Evolutionary conservation across 1,139 yeast genomes (phyloP).

Genomic region (Taiozyma sp.): DNA sequence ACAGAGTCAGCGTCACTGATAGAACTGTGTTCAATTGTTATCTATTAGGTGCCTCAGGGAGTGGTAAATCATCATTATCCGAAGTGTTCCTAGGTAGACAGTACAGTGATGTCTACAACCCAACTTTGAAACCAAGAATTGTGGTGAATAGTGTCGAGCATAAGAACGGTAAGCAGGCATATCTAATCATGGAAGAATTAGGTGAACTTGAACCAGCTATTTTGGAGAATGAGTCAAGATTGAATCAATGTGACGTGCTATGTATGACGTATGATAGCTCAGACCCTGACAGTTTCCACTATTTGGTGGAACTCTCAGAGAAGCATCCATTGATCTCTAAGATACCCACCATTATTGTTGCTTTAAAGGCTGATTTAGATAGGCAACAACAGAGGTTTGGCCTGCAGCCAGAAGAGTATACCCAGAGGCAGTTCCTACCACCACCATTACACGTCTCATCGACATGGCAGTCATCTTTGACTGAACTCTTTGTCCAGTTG

Average conservation of each 20-base stretch:
- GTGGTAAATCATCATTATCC: slow-evolving; percentile 81
- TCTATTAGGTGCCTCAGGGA: slow-evolving; percentile 76
- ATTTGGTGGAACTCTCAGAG: slow-evolving; percentile 63
- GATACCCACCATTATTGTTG: slow-evolving; percentile 84
- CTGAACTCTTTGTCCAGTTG: slow-evolving; percentile 79
- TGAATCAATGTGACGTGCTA: slow-evolving; percentile 86
- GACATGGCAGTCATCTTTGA: slow-evolving; percentile 81
- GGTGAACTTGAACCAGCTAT: slow-evolving; percentile 87
- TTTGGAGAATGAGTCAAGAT: slow-evolving; percentile 60
- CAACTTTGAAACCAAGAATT: slow-evolving; percentile 74
- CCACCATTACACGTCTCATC: slow-evolving; percentile 89
- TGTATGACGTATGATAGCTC: slow-evolving; percentile 91
- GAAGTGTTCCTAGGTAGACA: slow-evolving; percentile 78
- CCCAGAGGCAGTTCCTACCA: slow-evolving; percentile 46
- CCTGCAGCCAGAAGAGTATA: slow-evolving; percentile 82
- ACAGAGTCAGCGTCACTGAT: slow-evolving; percentile 69
- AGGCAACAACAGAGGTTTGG: slow-evolving; percentile 89
- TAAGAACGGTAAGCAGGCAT: slow-evolving; percentile 93
- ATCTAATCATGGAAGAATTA: slow-evolving; percentile 81
- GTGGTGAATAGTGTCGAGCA: slow-evolving; percentile 94
- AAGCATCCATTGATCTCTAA: slow-evolving; percentile 57
- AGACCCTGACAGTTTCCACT: slow-evolving; percentile 91
- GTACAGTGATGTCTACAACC: slow-evolving; percentile 69
- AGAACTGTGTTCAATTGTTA: slow-evolving; percentile 90
- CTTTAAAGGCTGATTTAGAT: slow-evolving; percentile 90